phyloP scores from a whole-genome alignment of 2,329 filamentous ascomycete species.

The Phialemonium atrogriseum region DNA sequence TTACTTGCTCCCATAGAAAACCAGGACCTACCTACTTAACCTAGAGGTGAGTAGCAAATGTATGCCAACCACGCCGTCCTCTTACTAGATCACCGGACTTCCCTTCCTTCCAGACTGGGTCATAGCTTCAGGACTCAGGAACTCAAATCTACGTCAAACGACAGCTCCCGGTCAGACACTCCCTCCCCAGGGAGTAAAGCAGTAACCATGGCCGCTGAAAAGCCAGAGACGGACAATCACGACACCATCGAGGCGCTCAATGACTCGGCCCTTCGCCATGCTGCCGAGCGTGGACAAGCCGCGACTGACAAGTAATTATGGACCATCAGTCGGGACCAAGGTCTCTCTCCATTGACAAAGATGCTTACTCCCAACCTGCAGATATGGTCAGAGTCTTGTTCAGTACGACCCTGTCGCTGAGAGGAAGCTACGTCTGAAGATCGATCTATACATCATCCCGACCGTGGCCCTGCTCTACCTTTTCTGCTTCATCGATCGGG shows the following conservation, averaged over 20 bases:
- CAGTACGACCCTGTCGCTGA: constrained; percentile 50
- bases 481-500: constrained; percentile 63
- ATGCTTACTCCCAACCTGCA: constrained; percentile 14
- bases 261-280: constrained; percentile 6
- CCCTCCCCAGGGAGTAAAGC: no score
- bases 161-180: no score
- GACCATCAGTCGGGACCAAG: constrained; percentile 5
- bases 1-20: no score
- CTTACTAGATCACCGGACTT: no score
- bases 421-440: constrained; percentile 47
- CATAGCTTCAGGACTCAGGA: no score
- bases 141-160: no score
- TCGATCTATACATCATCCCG: constrained; percentile 54
- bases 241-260: background rate
- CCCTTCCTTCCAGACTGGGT: no score
- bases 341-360: constrained; percentile 1
- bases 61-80: no score
- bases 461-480: constrained; percentile 57
- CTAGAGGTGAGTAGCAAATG: no score
- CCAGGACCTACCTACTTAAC: no score
- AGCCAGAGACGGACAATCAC: constrained; percentile 1
- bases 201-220: no score
- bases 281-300: constrained; percentile 32
- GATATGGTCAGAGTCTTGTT: constrained; percentile 39
- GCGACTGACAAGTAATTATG: constrained; percentile 36